phyloP scores from a whole-genome alignment of 1,284 basidiomycete genomes.

The Taiwanofungus camphoratus region DNA sequence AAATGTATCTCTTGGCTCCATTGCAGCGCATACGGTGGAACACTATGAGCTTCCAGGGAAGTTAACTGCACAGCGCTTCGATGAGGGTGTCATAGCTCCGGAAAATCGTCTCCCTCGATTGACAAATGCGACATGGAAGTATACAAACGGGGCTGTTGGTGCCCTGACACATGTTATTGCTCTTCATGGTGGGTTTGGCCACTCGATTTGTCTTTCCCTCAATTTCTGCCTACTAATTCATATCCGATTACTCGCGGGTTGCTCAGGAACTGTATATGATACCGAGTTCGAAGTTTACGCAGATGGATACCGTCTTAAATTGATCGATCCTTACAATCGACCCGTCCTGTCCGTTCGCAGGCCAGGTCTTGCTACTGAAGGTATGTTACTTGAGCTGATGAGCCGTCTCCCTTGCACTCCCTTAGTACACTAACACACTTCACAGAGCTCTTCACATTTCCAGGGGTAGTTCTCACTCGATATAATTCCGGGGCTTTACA shows the following conservation, averaged over 20 bases:
- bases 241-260: too few species aligned
- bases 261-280: conserved; percentile 23
- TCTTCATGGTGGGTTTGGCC: conserved; percentile 46
- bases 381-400: conserved; percentile 3
- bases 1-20: conserved; percentile 46
- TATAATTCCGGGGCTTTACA: conserved; percentile 8
- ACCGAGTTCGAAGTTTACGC: conserved; percentile 50
- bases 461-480: conserved; percentile 6
- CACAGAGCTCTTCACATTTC: neutral
- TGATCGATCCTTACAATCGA: conserved; percentile 33
- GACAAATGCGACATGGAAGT: conserved; percentile 39
- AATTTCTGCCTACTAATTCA: conserved; percentile 1
- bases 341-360: conserved; percentile 30
- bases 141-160: conserved; percentile 46
- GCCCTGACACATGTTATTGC: conserved; percentile 48
- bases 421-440: neutral
- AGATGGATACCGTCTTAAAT: conserved; percentile 39
- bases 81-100: conserved; percentile 34
- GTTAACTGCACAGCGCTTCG: conserved; percentile 45
- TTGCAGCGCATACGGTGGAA: conserved; percentile 40
- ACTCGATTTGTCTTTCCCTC: too few species aligned
- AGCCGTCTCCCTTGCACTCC: neutral
- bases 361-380: conserved; percentile 26
- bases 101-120: conserved; percentile 31
- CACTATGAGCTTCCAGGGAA: conserved; percentile 48